These are phyloP conservation scores for Evernia prunastri DNA, from an alignment of 495 filamentous ascomycete genomes.

Conservation along the genomic window DNA sequence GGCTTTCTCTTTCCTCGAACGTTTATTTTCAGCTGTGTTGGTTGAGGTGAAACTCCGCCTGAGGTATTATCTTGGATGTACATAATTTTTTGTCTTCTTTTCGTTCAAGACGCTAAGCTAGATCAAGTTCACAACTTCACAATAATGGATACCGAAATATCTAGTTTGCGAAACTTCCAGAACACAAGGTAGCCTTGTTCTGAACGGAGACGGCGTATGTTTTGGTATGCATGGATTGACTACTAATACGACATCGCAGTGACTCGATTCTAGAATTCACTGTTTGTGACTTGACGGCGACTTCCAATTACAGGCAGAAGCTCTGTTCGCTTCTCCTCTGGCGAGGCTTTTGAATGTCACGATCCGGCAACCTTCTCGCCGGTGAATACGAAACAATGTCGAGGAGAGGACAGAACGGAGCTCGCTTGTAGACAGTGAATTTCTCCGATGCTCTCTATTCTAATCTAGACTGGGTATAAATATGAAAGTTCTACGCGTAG, in stretches of 20 bases:
- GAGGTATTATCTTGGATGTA: not conserved
- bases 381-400: not conserved
- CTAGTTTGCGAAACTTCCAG: not conserved
- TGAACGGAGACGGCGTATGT: not conserved
- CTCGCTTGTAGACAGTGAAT: not conserved
- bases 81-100: not conserved
- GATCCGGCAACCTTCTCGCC: not conserved
- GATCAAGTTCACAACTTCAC: not conserved
- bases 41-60: not conserved
- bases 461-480: not conserved
- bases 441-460: not conserved
- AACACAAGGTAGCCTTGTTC: not conserved
- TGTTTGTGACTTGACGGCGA: not conserved
- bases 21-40: not conserved
- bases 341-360: not conserved
- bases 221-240: not conserved
- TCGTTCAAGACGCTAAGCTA: slow-evolving; percentile 1
- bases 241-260: not conserved
- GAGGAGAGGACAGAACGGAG: not conserved
- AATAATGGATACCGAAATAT: not conserved
- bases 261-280: not conserved
- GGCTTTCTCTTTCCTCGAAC: not conserved
- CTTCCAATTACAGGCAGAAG: not conserved
- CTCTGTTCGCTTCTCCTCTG: not conserved
- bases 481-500: slow-evolving; percentile 41